Conservation (phyloP, 805 yeast genomes). For the Groenewaldozyma tartarivorans region DNA sequence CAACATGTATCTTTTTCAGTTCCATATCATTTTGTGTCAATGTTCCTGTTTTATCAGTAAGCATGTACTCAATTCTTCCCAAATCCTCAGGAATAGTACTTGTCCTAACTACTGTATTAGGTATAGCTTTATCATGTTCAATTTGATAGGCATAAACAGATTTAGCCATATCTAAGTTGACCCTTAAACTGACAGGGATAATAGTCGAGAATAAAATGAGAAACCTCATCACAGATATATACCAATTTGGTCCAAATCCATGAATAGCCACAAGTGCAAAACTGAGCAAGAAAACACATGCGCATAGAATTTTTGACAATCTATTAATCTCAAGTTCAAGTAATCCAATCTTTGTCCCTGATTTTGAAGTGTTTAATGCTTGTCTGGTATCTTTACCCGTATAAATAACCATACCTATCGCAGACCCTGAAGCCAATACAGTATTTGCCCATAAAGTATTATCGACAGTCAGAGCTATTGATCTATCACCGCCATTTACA, state of each 20-base stretch:
- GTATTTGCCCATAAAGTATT: constrained; percentile 98
- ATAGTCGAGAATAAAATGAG: constrained; percentile 88
- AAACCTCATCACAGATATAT: constrained; percentile 81
- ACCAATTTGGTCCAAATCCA: constrained; percentile 70
- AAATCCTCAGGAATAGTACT: constrained; percentile 97
- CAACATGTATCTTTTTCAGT: constrained; percentile 83
- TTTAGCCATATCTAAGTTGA: constrained; percentile 89
- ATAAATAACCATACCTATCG: constrained; percentile 78
- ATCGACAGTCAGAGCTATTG: constrained; percentile 56
- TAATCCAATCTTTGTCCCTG: constrained; percentile 83
- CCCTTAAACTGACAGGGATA: constrained; percentile 92
- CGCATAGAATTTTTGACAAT: constrained; percentile 80
- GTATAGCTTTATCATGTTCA: constrained; percentile 73
- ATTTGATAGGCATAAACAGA: constrained; percentile 94
- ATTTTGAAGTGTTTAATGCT: constrained; percentile 80
- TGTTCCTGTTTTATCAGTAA: constrained; percentile 95
- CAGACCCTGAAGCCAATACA: constrained; percentile 88
- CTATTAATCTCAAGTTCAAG: constrained; percentile 85
- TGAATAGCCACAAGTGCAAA: constrained; percentile 69
- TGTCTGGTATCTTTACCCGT: constrained; percentile 94
- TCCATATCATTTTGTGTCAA: constrained; percentile 98
- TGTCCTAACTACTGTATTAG: constrained; percentile 87
- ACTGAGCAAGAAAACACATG: constrained; percentile 72
- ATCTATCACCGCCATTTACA: constrained; percentile 49
- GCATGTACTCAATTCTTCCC: constrained; percentile 86